Percentiles rank a stretch among this genome's conserved stretches.
These are phyloP conservation scores for Zygoascus bituminiphila DNA, from an alignment of 805 yeast genomes.

Conservation along the genomic window DNA sequence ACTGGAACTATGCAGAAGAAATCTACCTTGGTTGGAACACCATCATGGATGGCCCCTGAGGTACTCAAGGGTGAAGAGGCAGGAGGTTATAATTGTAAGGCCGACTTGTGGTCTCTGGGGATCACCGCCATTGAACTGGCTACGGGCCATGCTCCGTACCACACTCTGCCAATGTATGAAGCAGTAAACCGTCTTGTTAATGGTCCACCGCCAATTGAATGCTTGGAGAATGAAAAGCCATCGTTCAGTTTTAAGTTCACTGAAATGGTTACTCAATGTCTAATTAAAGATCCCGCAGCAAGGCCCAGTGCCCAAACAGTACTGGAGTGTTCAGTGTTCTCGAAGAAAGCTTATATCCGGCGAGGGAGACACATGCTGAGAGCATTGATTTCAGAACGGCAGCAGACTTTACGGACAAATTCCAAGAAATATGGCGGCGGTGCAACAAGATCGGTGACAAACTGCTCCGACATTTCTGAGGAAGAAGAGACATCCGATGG, in stretches of 20 bases:
- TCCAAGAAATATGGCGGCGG: neutral
- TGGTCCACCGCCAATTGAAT: constrained; percentile 46
- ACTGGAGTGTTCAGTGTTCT: constrained; percentile 41
- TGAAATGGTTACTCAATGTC: constrained; percentile 55
- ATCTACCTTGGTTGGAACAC: constrained; percentile 87
- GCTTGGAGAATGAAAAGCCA: constrained; percentile 28
- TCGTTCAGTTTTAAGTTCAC: constrained; percentile 35
- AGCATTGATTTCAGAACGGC: no score
- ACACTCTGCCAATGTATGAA: constrained; percentile 67
- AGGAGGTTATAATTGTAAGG: constrained; percentile 71
- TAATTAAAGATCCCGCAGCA: constrained; percentile 53
- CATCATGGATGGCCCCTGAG: constrained; percentile 99
- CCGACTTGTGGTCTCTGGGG: constrained; percentile 95
- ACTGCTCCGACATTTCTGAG: no score
- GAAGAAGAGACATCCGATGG: no score
- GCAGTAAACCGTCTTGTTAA: constrained; percentile 65
- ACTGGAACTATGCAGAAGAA: constrained; percentile 43
- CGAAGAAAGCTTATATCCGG: no score
- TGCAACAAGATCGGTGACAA: neutral
- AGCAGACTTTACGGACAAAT: no score
- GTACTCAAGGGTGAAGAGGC: constrained; percentile 39
- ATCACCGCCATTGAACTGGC: constrained; percentile 83
- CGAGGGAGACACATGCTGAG: no score
- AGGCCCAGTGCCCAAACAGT: constrained; percentile 58
- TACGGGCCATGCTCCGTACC: constrained; percentile 73